A percentile compares a stretch with the other conserved stretches of the same genome.
phyloP scores from a whole-genome alignment of 768 basidiomycete species.

The Termitomyces titanicus region DNA sequence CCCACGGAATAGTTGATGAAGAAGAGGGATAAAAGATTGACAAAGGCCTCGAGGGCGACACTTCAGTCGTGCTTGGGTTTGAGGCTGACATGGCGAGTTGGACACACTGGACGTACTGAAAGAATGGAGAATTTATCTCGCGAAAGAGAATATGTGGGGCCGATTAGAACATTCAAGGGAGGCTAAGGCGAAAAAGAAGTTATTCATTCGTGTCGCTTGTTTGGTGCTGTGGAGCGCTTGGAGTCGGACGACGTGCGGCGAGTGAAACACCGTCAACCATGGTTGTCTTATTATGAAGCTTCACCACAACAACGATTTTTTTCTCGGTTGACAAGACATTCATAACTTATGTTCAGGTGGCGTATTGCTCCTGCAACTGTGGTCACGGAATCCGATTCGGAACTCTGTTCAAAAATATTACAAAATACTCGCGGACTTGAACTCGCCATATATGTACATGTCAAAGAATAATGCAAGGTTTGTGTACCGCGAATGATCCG shows the following conservation, averaged over 20 bases:
- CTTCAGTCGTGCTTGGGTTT: background rate
- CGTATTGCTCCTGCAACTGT: background rate
- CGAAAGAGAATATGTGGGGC: background rate
- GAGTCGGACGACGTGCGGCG: background rate
- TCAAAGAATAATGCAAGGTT: no score
- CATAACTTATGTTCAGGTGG: no score
- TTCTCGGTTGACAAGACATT: background rate
- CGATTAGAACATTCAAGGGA: background rate
- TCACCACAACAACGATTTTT: background rate
- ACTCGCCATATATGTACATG: background rate
- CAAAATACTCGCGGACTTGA: background rate
- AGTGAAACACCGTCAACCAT: no score
- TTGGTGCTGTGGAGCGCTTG: background rate
- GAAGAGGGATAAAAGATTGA: conserved; percentile 1
- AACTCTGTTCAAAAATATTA: background rate
- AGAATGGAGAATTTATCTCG: background rate
- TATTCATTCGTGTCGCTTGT: background rate
- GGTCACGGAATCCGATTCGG: background rate
- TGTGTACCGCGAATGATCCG: no score
- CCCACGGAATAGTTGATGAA: background rate
- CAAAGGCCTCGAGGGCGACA: background rate
- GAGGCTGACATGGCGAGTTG: background rate
- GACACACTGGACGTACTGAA: background rate
- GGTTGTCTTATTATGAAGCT: no score
- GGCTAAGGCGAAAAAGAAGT: background rate